Conservation (phyloP, 495 filamentous ascomycete genomes). For the Bathelium albidoporum region DNA sequence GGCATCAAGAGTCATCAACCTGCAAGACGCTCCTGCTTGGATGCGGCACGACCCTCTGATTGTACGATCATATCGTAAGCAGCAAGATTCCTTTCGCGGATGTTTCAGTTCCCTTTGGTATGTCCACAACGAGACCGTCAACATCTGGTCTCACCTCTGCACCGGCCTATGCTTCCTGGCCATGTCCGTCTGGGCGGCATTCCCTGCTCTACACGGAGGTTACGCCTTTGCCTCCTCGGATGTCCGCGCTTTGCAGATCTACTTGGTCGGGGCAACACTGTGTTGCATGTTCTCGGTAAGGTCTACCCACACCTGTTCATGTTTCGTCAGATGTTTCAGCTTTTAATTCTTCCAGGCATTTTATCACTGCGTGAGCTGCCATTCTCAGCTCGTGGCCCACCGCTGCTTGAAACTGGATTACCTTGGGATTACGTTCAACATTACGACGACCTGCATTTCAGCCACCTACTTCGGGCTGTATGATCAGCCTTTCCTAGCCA, state of each 20-base stretch:
- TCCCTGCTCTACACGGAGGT: neutral
- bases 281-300: neutral
- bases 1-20: conserved; percentile 21
- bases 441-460: neutral
- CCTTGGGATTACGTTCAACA: neutral
- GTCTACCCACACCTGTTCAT: neutral
- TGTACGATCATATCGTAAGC: conserved; percentile 57
- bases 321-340: neutral
- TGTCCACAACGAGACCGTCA: conserved; percentile 85
- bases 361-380: conserved; percentile 1
- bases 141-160: conserved; percentile 76
- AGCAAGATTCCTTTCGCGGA: conserved; percentile 50
- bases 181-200: neutral
- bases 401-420: conserved; percentile 3
- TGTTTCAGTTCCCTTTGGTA: conserved; percentile 59
- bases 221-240: neutral
- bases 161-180: neutral
- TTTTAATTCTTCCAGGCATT: neutral
- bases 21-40: conserved; percentile 58
- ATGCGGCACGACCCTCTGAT: conserved; percentile 73
- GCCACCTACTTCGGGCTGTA: conserved; percentile 1
- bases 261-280: neutral
- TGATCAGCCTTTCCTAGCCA: neutral
- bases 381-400: neutral
- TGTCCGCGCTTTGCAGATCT: neutral